These are phyloP conservation scores for Candida orba DNA, from an alignment of 805 yeast species.

Conservation along the genomic window DNA sequence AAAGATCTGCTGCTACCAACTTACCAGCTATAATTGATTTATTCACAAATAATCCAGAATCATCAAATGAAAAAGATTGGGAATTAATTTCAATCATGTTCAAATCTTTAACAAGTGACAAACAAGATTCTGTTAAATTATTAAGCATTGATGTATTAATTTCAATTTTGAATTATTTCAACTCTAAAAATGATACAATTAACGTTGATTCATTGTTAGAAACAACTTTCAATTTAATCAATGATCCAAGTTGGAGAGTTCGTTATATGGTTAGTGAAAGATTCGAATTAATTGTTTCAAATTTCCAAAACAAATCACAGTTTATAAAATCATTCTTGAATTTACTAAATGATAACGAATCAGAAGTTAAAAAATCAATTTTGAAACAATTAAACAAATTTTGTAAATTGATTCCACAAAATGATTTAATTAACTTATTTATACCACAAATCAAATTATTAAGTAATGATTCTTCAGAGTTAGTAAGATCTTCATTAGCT, in stretches of 20 bases:
- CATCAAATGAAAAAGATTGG: conserved; percentile 56
- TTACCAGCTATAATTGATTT: conserved; percentile 68
- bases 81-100: conserved; percentile 78
- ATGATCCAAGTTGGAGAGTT: conserved; percentile 96
- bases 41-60: conserved; percentile 40
- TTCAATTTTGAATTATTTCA: conserved; percentile 67
- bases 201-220: conserved; percentile 58
- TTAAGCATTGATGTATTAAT: conserved; percentile 83
- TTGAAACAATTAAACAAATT: conserved; percentile 85
- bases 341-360: conserved; percentile 86
- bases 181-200: conserved; percentile 45
- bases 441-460: conserved; percentile 79
- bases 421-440: conserved; percentile 56
- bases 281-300: conserved; percentile 64
- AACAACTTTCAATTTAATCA: conserved; percentile 62
- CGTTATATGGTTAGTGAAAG: conserved; percentile 97
- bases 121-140: conserved; percentile 92
- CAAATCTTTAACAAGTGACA: conserved; percentile 67
- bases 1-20: conserved; percentile 86
- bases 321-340: conserved; percentile 57
- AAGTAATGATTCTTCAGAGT: conserved; percentile 86
- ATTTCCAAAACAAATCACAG: conserved; percentile 46
- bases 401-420: conserved; percentile 44
- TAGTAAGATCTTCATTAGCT: conserved; percentile 90
- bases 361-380: conserved; percentile 93